A percentile compares a stretch with the other conserved stretches of the same genome.
These are phyloP conservation scores for Neospora caninum DNA, from an alignment of 169 alveolate genomes.

Conservation along the genomic window DNA sequence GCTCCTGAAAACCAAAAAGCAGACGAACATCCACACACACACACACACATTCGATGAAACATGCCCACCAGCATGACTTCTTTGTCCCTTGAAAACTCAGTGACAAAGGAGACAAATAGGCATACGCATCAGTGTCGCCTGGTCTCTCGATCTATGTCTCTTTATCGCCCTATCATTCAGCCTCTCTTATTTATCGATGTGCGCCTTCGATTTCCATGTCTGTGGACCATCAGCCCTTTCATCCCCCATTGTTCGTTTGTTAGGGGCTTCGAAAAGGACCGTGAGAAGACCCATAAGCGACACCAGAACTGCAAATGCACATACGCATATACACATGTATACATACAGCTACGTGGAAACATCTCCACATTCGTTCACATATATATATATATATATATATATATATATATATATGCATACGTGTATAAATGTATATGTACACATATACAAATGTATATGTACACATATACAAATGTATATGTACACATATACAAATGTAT, in stretches of 20 bases:
- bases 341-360: too few species aligned
- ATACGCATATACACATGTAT: not conserved
- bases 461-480: not conserved
- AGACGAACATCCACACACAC: not conserved
- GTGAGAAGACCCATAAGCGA: too few species aligned
- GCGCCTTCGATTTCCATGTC: too few species aligned
- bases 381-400: not conserved
- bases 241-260: too few species aligned
- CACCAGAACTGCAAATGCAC: too few species aligned
- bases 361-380: not conserved
- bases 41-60: not conserved
- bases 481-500: not conserved
- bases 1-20: conserved; percentile 24
- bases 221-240: too few species aligned
- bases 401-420: not conserved
- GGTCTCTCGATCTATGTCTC: too few species aligned
- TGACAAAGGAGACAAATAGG: not conserved
- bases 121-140: too few species aligned
- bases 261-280: too few species aligned
- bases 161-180: too few species aligned
- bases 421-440: not conserved
- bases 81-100: too few species aligned
- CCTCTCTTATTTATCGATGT: too few species aligned
- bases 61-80: not conserved
- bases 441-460: not conserved